Evolutionary conservation across 805 yeast species (phyloP).

Genomic region (Isabelozyma heimii): DNA sequence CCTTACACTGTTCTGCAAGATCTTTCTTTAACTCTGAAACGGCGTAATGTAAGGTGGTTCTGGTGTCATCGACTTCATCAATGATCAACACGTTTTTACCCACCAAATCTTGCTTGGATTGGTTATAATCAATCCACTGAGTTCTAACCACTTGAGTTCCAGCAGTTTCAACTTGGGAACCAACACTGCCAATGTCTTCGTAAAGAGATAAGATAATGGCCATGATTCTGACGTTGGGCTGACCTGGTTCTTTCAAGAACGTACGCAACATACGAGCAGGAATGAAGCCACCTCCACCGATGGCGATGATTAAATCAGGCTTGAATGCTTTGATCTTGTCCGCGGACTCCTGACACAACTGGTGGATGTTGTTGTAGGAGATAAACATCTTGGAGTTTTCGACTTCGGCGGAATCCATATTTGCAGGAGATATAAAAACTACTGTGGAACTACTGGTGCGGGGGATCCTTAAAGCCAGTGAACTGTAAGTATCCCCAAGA

Average conservation of each 20-base stretch:
- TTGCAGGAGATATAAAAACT: not conserved
- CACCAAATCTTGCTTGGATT: slow-evolving; percentile 57
- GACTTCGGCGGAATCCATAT: slow-evolving; percentile 16
- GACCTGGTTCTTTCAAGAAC: slow-evolving; percentile 82
- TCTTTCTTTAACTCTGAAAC: slow-evolving; percentile 72
- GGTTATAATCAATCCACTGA: slow-evolving; percentile 79
- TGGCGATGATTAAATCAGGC: slow-evolving; percentile 90
- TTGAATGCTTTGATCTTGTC: slow-evolving; percentile 65
- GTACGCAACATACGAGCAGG: slow-evolving; percentile 96
- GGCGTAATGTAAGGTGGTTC: slow-evolving; percentile 82
- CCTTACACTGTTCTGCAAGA: slow-evolving; percentile 58
- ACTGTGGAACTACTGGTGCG: not conserved
- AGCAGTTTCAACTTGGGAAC: slow-evolving; percentile 48
- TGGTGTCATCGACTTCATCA: slow-evolving; percentile 84
- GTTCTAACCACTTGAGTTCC: slow-evolving; percentile 73
- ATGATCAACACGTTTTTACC: slow-evolving; percentile 73
- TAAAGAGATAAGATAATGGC: slow-evolving; percentile 91
- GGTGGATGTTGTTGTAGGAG: slow-evolving; percentile 79
- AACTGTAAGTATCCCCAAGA: not conserved
- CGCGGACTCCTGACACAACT: slow-evolving; percentile 63
- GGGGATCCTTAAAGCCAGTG: not conserved
- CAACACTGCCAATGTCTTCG: slow-evolving; percentile 71
- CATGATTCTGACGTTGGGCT: slow-evolving; percentile 88
- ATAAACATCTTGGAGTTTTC: slow-evolving; percentile 58
- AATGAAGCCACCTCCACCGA: slow-evolving; percentile 97